A percentile compares a stretch with the other conserved stretches of the same genome.
Evolutionary conservation across 1,284 basidiomycete genomes (phyloP).

Genomic region (Moesziomyces sp.): DNA sequence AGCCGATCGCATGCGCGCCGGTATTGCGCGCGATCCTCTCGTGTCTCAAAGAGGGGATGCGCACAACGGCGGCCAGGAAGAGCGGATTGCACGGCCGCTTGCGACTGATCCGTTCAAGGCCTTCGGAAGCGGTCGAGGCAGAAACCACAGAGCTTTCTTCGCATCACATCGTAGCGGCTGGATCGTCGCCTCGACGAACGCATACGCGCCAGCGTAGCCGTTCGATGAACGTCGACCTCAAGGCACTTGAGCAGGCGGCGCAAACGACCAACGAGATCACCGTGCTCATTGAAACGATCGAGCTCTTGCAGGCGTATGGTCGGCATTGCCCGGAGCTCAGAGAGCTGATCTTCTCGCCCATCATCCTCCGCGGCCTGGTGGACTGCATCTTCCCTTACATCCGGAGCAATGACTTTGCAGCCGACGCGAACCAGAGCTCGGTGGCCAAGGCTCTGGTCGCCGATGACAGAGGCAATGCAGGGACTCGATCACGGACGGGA

Average conservation of each 20-base stretch:
- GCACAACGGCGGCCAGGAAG: slow-evolving; percentile 10
- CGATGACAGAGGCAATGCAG: background rate
- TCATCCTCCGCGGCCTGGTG: slow-evolving; percentile 51
- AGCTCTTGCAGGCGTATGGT: slow-evolving; percentile 42
- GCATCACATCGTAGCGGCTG: background rate
- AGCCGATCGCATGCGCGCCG: slow-evolving; percentile 69
- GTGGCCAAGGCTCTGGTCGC: background rate
- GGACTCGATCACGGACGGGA: background rate
- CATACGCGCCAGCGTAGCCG: slow-evolving; percentile 50
- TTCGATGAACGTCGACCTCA: slow-evolving; percentile 50
- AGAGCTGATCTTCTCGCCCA: slow-evolving; percentile 58
- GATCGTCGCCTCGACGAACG: background rate
- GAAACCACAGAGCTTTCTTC: background rate
- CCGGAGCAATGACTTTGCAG: background rate
- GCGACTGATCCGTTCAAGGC: slow-evolving; percentile 10
- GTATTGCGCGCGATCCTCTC: slow-evolving; percentile 56
- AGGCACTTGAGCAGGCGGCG: slow-evolving; percentile 36
- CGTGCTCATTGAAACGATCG: slow-evolving; percentile 42
- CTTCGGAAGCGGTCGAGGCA: slow-evolving; percentile 21
- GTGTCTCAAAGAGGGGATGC: slow-evolving; percentile 49
- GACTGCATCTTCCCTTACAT: slow-evolving; percentile 48
- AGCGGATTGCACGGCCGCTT: slow-evolving; percentile 5
- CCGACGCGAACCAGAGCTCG: background rate
- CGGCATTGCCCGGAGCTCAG: slow-evolving; percentile 19
- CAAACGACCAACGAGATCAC: slow-evolving; percentile 27